These are phyloP conservation scores for Yamadazyma spencermartinsiae DNA, from an alignment of 1,139 yeast species.

Conservation along the genomic window DNA sequence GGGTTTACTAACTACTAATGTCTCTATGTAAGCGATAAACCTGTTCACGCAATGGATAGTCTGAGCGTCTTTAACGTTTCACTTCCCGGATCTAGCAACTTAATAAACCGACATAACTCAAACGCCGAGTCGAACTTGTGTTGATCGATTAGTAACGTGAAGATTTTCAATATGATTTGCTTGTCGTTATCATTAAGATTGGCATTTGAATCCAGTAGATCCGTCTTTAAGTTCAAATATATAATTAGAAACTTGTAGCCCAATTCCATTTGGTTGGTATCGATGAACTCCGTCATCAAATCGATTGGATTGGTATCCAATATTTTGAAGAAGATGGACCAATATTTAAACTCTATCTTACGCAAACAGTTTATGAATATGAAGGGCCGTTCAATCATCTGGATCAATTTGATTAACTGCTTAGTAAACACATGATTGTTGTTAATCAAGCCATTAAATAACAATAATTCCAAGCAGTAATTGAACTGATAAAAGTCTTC, in stretches of 20 bases:
- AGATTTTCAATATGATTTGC: slow-evolving; percentile 34
- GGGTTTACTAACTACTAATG: too few species aligned
- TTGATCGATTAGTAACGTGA: slow-evolving; percentile 32
- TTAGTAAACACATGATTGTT: slow-evolving; percentile 8
- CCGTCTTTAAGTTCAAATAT: slow-evolving; percentile 39
- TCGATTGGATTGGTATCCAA: slow-evolving; percentile 38
- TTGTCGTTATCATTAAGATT: slow-evolving; percentile 31
- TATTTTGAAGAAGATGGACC: slow-evolving; percentile 38
- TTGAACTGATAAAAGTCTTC: slow-evolving; percentile 30
- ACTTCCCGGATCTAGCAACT: slow-evolving; percentile 42
- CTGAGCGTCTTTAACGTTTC: slow-evolving; percentile 22
- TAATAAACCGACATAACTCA: slow-evolving; percentile 47
- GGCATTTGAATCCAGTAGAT: slow-evolving; percentile 25
- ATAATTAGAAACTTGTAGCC: slow-evolving; percentile 46
- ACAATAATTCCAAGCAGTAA: slow-evolving; percentile 42
- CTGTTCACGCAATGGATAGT: not conserved
- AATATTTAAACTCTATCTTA: slow-evolving; percentile 43
- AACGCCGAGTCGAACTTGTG: slow-evolving; percentile 48
- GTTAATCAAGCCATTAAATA: slow-evolving; percentile 35
- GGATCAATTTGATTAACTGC: slow-evolving; percentile 20
- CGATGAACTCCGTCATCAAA: slow-evolving; percentile 40
- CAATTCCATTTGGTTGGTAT: slow-evolving; percentile 35
- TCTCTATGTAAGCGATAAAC: too few species aligned
- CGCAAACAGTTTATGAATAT: slow-evolving; percentile 45
- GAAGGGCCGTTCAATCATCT: slow-evolving; percentile 32